phyloP scores from a whole-genome alignment of 2,329 filamentous ascomycete genomes.

The Biscogniauxia mediterranea region DNA sequence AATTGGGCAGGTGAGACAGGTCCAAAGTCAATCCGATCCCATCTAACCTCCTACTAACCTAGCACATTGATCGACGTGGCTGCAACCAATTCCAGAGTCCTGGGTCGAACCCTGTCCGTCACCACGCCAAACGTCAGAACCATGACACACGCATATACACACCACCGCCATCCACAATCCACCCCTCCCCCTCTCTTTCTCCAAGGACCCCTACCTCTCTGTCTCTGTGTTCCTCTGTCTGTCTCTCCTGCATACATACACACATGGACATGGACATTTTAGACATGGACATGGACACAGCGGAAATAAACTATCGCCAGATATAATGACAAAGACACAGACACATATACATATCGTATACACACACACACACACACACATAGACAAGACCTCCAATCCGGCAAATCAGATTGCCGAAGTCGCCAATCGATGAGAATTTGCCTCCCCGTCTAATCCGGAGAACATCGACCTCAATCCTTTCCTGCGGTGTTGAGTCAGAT shows the following conservation, averaged over 20 bases:
- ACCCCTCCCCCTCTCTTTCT: too few species aligned
- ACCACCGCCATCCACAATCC: too few species aligned
- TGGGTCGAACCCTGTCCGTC: conserved; percentile 13
- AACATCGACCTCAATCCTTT: neutral
- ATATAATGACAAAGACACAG: too few species aligned
- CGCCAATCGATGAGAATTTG: neutral
- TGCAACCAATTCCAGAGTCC: conserved; percentile 25
- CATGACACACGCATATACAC: neutral
- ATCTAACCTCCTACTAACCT: neutral
- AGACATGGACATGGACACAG: neutral
- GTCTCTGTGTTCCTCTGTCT: too few species aligned
- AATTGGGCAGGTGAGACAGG: neutral
- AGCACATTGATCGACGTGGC: conserved; percentile 26
- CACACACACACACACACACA: too few species aligned
- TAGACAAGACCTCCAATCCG: neutral
- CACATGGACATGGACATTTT: too few species aligned
- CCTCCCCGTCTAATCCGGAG: neutral
- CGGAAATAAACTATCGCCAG: too few species aligned
- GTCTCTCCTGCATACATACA: too few species aligned
- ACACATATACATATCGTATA: too few species aligned
- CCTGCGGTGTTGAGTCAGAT: neutral
- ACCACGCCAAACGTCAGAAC: neutral
- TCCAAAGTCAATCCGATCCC: neutral
- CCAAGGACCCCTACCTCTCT: neutral
- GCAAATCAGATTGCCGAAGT: conserved; percentile 4